Base-by-base conservation (phyloP, 2,329 filamentous ascomycete genomes). In the Ceratocystis lukuohia region DNA sequence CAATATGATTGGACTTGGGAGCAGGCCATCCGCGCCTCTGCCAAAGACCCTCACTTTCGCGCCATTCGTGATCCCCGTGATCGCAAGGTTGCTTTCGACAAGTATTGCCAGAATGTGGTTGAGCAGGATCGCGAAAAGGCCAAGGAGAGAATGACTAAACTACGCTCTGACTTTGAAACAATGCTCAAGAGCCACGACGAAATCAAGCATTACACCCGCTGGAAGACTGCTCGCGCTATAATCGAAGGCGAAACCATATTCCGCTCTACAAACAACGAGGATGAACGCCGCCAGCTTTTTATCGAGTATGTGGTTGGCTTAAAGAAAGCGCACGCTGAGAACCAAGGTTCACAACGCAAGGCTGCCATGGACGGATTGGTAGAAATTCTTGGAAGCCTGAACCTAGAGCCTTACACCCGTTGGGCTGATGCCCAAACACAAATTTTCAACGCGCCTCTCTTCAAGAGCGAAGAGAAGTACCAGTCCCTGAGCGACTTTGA, bases 111-210 rank as follows among this genome's bases (percentile, higher is more conserved):
- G 71, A 91, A 97, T 75, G 84, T 96, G 76, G 85, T 94, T 71
- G 81, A 88, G 71, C 90, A 96, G 78, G 94, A 99, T 78, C 94
- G 95, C 79, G 91, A 95, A 75, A 88, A 89, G 71, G 92, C 92
- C 73, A 93, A 96, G 76, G 93, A 97, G 77, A 88, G 94, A 74
- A 82, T 96, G 75, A 82, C 89, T 71, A 97, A 96, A 79, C 82
- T 97, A 73, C 89, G 91, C 72, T 83, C 89, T 75, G 94, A 97
- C 80, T 99, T 99, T 76, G 88, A 88, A 71, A 92, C 87, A 66
- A 99, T 99, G 94, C 83, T 99, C 70, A 91, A 88, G 77, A 92
- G 91, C 70, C 93, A 99, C 75, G 91, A 92, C 69, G 94, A 99
- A 76, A 97, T 99, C 76, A 94, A 92, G 76, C 86, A 96, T 75